Evolutionary conservation across 2,329 filamentous ascomycete species (phyloP).

Genomic region (Fusarium guadeloupense): DNA sequence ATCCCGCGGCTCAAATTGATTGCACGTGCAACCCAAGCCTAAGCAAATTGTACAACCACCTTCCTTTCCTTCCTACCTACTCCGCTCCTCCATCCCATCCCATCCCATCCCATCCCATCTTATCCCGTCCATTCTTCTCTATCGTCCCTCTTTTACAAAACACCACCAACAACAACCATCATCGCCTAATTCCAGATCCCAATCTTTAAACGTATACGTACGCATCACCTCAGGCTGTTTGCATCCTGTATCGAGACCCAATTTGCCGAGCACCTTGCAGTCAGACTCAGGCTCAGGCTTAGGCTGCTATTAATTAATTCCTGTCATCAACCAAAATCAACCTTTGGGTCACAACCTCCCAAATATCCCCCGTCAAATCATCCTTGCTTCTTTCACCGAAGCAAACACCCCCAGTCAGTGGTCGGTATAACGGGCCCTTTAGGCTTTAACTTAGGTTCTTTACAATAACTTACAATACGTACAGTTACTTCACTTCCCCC

Average conservation of each 20-base stretch:
- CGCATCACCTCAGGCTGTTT: too few relatives aligned
- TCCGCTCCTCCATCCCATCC: conserved; percentile 26
- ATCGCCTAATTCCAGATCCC: conserved; percentile 18
- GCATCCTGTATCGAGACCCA: not conserved
- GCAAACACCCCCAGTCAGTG: conserved; percentile 19
- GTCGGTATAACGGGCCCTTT: conserved; percentile 30
- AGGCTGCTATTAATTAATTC: too few relatives aligned
- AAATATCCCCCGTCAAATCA: conserved; percentile 38
- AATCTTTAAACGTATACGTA: too few relatives aligned
- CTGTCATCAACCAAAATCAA: not conserved
- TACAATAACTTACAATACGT: conserved; percentile 11
- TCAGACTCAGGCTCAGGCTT: too few relatives aligned
- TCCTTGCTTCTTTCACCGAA: conserved; percentile 44
- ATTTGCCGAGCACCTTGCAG: not conserved
- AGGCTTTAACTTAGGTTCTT: not conserved
- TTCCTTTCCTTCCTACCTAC: conserved; percentile 2
- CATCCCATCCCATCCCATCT: conserved; percentile 13
- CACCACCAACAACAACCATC: conserved; percentile 27
- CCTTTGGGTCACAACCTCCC: conserved; percentile 26
- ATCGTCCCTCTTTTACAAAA: conserved; percentile 5
- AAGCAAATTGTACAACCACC: conserved; percentile 34
- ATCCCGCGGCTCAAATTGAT: conserved; percentile 22
- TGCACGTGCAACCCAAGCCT: conserved; percentile 29
- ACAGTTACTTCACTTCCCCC: conserved; percentile 24
- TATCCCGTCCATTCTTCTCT: too few relatives aligned